A percentile compares a stretch with the other conserved stretches of the same genome.
These are phyloP conservation scores for Pseudonectria foliicola DNA, from an alignment of 2,329 filamentous ascomycete species.

Conservation along the genomic window DNA sequence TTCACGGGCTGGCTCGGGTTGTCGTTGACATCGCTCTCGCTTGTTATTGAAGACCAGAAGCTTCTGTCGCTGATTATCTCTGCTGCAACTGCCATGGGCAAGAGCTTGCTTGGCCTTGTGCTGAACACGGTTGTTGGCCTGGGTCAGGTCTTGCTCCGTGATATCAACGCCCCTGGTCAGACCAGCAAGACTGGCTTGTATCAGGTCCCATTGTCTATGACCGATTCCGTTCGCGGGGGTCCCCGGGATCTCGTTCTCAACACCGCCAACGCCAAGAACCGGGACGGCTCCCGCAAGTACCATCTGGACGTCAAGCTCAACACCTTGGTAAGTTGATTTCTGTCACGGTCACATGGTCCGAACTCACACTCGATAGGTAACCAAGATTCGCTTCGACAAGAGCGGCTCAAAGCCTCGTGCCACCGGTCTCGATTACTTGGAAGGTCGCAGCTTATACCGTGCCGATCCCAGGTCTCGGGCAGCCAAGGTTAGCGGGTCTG, in stretches of 20 bases:
- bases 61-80: slow-evolving; percentile 21
- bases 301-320: slow-evolving; percentile 21
- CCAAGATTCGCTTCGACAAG: slow-evolving; percentile 31
- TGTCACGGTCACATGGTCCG: no score
- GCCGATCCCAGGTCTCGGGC: slow-evolving; percentile 17
- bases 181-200: slow-evolving; percentile 30
- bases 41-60: slow-evolving; percentile 23
- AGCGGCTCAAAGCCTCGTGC: slow-evolving; percentile 23
- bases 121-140: slow-evolving; percentile 18
- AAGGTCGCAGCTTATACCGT: slow-evolving; percentile 16
- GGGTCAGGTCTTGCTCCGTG: slow-evolving; percentile 18
- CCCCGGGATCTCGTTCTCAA: slow-evolving; percentile 48
- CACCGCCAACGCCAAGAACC: slow-evolving; percentile 15
- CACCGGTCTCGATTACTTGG: slow-evolving; percentile 25
- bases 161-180: slow-evolving; percentile 20
- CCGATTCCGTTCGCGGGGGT: slow-evolving; percentile 44
- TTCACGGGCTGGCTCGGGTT: slow-evolving; percentile 32
- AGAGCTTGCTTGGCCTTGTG: slow-evolving; percentile 11
- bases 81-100: slow-evolving; percentile 20
- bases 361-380: slow-evolving; percentile 18
- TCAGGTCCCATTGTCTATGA: slow-evolving; percentile 51
- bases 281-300: slow-evolving; percentile 20
- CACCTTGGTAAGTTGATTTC: slow-evolving; percentile 12
- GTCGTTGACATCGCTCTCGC: slow-evolving; percentile 10
- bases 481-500: slow-evolving; percentile 4